Evolutionary conservation across 2,329 filamentous ascomycete species (phyloP).

Genomic region (Nigrospora sphaerica): DNA sequence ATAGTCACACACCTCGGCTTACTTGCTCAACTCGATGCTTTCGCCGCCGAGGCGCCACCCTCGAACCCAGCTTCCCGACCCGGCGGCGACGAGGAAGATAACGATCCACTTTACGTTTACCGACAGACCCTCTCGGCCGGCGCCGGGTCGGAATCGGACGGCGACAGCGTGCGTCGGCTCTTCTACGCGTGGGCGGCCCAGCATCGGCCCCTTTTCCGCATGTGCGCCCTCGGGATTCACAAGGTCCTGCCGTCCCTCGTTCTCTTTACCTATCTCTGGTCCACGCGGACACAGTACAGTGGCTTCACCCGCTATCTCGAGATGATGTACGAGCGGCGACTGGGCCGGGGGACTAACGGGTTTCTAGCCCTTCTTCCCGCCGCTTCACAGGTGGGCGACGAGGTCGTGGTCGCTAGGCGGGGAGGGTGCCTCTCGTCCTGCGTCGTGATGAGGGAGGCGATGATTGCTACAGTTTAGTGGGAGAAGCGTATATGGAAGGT

Average conservation of each 20-base stretch:
- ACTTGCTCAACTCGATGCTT: background rate
- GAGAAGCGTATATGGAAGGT: conserved; percentile 1
- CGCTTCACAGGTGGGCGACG: background rate
- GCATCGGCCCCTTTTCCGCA: background rate
- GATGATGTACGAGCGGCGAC: conserved; percentile 1
- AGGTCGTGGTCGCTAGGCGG: background rate
- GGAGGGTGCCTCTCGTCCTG: conserved; percentile 1
- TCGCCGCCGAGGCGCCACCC: background rate
- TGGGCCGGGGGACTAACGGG: background rate
- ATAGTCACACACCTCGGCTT: background rate
- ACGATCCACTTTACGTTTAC: background rate
- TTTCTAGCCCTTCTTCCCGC: background rate
- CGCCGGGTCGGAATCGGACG: background rate
- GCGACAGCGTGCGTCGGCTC: background rate
- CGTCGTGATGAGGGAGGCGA: background rate
- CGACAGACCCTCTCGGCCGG: conserved; percentile 1
- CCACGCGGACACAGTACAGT: conserved; percentile 1
- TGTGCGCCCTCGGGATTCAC: background rate
- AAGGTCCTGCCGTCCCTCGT: background rate
- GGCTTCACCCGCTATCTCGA: conserved; percentile 2
- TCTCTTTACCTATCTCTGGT: background rate
- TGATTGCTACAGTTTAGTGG: background rate
- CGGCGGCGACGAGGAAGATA: background rate
- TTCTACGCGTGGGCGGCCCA: background rate
- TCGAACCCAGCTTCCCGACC: background rate